A percentile compares a stretch with the other conserved stretches of the same genome.
These are phyloP conservation scores for Trifolium subterraneum DNA, from an alignment of 306 rosid species.

Conservation along the genomic window DNA sequence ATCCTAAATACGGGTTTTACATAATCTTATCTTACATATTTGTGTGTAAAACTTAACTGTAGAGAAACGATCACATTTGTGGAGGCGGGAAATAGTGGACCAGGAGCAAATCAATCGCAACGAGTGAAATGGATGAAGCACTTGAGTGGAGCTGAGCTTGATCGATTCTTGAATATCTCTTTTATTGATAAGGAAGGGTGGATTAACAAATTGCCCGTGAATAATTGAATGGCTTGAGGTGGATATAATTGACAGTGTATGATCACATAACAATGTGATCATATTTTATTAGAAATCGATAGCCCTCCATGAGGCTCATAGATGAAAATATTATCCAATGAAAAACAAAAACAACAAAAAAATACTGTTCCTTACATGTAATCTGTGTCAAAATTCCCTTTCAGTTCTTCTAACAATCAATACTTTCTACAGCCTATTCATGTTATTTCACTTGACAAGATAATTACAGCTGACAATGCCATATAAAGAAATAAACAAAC, in stretches of 20 bases:
- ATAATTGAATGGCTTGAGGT: background rate
- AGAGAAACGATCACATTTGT: constrained; percentile 40
- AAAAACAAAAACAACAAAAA: background rate
- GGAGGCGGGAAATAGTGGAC: constrained; percentile 45
- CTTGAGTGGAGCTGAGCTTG: background rate
- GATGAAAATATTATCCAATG: background rate
- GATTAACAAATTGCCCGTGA: constrained; percentile 37
- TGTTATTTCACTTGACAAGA: constrained; percentile 8
- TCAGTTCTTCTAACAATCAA: constrained; percentile 6
- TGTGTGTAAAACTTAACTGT: background rate
- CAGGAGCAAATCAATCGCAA: constrained; percentile 43
- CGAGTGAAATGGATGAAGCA: constrained; percentile 53
- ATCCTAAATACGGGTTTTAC: too few relatives aligned
- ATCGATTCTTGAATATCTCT: background rate
- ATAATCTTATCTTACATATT: background rate
- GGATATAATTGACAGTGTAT: too few relatives aligned
- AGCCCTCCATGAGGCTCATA: background rate
- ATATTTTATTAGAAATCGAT: background rate
- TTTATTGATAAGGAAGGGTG: constrained; percentile 54
- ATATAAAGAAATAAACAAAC: constrained; percentile 29
- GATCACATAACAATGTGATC: too few relatives aligned
- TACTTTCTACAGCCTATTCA: constrained; percentile 34
- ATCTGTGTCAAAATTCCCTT: constrained; percentile 41
- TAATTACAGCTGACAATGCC: constrained; percentile 35
- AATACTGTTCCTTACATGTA: constrained; percentile 14